phyloP scores from a whole-genome alignment of 202 grass and related monocot genomes.

The Cymbopogon flexuosus region DNA sequence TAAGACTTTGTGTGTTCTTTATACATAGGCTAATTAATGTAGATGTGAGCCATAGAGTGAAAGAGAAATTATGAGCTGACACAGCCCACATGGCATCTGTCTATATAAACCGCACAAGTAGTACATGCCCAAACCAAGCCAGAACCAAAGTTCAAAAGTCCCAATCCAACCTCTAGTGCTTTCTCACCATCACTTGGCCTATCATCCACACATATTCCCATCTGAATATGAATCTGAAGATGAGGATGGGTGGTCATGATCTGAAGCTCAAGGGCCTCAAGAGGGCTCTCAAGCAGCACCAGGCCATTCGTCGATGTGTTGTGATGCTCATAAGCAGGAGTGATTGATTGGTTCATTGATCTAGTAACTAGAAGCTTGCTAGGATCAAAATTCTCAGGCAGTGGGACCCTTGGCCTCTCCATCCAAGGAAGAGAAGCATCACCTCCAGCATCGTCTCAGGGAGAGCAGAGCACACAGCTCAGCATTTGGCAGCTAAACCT shows the following conservation, averaged over 20 bases:
- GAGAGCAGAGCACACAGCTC: neutral
- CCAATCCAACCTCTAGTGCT: neutral
- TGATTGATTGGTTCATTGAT: constrained; percentile 14
- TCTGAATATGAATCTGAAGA: constrained; percentile 11
- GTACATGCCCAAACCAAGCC: neutral
- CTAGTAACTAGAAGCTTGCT: neutral
- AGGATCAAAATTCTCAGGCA: neutral
- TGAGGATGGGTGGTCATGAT: constrained; percentile 6
- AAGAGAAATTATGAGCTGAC: neutral
- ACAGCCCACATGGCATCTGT: neutral
- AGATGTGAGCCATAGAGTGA: constrained; percentile 4
- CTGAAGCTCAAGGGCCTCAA: constrained; percentile 45
- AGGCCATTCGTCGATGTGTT: constrained; percentile 54
- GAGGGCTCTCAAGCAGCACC: constrained; percentile 46
- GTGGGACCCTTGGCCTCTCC: neutral
- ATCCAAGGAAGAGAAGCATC: neutral
- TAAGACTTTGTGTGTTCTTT: constrained; percentile 8
- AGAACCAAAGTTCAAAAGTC: neutral
- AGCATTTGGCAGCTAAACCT: neutral
- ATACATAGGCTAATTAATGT: constrained; percentile 5
- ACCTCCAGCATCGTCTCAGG: constrained; percentile 5
- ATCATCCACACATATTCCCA: neutral
- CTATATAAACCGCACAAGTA: constrained; percentile 7
- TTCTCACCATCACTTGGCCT: neutral
- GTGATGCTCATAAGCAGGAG: constrained; percentile 53